Percentiles rank a stretch among this genome's conserved stretches.
These are phyloP conservation scores for Cryptosporidium canis DNA, from an alignment of 169 alveolate genomes.

Conservation along the genomic window DNA sequence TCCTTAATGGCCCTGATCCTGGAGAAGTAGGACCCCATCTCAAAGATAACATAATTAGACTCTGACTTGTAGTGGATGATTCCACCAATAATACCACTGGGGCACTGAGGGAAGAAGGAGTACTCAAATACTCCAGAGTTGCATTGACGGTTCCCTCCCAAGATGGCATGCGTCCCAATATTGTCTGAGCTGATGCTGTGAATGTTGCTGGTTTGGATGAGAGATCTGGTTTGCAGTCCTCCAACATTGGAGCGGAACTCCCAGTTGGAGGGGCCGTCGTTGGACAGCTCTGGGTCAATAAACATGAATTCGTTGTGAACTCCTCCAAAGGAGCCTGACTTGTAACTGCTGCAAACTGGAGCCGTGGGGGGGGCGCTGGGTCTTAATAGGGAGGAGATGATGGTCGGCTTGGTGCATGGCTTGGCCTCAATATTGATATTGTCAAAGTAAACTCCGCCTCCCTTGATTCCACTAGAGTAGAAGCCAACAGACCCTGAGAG, in stretches of 20 bases:
- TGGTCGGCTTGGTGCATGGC: constrained; percentile 62
- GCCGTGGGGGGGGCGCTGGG: constrained; percentile 66
- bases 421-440: constrained; percentile 51
- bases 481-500: constrained; percentile 64
- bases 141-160: constrained; percentile 71
- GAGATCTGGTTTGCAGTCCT: constrained; percentile 63
- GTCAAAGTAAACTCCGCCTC: constrained; percentile 68
- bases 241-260: constrained; percentile 73
- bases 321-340: constrained; percentile 72
- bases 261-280: constrained; percentile 72
- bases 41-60: constrained; percentile 46
- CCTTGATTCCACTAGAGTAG: constrained; percentile 59
- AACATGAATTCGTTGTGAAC: constrained; percentile 64
- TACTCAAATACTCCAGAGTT: constrained; percentile 63
- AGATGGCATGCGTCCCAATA: constrained; percentile 64
- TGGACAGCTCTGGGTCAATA: constrained; percentile 51
- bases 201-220: constrained; percentile 65
- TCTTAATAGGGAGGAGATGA: constrained; percentile 21
- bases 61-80: constrained; percentile 58
- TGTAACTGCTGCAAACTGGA: constrained; percentile 70
- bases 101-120: constrained; percentile 72
- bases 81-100: constrained; percentile 67
- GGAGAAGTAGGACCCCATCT: constrained; percentile 63
- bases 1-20: constrained; percentile 47
- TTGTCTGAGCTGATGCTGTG: constrained; percentile 66